A percentile compares a stretch with the other conserved stretches of the same genome.
phyloP scores from a whole-genome alignment of 495 filamentous ascomycete genomes.

The Xylaria grammica region DNA sequence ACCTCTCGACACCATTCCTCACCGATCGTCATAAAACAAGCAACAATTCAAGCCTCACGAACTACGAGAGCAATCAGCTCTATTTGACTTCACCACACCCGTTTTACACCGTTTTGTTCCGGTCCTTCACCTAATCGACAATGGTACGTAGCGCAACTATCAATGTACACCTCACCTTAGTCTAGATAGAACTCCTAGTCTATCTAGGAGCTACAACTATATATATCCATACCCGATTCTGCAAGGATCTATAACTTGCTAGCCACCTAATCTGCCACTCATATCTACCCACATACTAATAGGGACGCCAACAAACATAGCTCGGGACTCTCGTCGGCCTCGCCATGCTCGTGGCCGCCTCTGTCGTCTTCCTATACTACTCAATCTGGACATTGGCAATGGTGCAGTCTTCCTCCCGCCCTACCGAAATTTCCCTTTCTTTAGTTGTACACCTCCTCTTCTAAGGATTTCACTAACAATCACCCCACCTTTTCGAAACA shows the following conservation, averaged over 20 bases:
- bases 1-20: not conserved
- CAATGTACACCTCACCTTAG: no score
- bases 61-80: not conserved
- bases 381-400: conserved; percentile 97
- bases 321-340: conserved; percentile 95
- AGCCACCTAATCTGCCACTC: not conserved
- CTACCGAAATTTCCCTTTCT: not conserved
- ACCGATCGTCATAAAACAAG: not conserved
- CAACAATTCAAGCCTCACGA: not conserved
- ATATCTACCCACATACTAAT: conserved; percentile 23
- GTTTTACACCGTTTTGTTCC: not conserved
- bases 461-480: conserved; percentile 11
- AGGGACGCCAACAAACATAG: conserved; percentile 50
- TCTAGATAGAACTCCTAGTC: no score
- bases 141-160: conserved; percentile 41
- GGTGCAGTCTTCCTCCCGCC: conserved; percentile 57
- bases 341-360: conserved; percentile 95
- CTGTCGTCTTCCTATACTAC: conserved; percentile 97
- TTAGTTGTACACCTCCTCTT: conserved; percentile 11
- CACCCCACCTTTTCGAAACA: not conserved
- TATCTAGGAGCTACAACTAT: no score
- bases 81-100: not conserved
- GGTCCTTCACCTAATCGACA: conserved; percentile 29
- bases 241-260: not conserved
- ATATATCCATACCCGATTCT: not conserved